These are phyloP conservation scores for Imleria badia DNA, from an alignment of 768 basidiomycete genomes.

Conservation along the genomic window DNA sequence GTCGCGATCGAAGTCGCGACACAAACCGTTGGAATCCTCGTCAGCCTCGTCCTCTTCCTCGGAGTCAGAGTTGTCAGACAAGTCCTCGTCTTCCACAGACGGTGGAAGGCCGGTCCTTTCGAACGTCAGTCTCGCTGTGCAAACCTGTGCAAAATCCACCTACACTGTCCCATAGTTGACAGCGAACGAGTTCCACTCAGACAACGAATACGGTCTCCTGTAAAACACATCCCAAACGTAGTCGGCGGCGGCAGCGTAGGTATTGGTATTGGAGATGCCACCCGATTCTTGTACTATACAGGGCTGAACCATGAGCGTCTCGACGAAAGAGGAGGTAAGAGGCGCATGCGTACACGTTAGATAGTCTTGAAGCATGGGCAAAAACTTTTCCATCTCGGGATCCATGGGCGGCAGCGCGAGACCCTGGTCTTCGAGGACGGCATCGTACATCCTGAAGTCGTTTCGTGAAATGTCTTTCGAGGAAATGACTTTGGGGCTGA, in stretches of 20 bases:
- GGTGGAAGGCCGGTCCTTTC: constrained; percentile 64
- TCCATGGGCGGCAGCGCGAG: constrained; percentile 38
- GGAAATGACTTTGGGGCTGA: constrained; percentile 57
- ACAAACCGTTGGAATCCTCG: constrained; percentile 79
- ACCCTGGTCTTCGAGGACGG: constrained; percentile 47
- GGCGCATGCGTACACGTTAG: constrained; percentile 47
- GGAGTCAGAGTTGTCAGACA: constrained; percentile 63
- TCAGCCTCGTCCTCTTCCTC: constrained; percentile 75
- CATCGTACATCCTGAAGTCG: constrained; percentile 72
- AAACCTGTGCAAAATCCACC: constrained; percentile 18
- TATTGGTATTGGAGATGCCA: background rate
- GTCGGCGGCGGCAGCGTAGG: constrained; percentile 40
- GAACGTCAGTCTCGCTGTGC: background rate
- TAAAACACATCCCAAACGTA: constrained; percentile 89
- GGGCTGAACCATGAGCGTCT: background rate
- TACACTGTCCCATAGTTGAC: constrained; percentile 67
- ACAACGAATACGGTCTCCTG: constrained; percentile 57
- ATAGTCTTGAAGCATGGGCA: constrained; percentile 77
- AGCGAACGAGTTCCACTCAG: constrained; percentile 57
- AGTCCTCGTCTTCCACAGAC: constrained; percentile 47
- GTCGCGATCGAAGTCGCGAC: background rate
- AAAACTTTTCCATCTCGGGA: constrained; percentile 72
- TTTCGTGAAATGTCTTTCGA: constrained; percentile 45
- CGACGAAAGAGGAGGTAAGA: background rate
- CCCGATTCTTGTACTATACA: constrained; percentile 27